Conservation (phyloP, 108 stramenopile species). For the Cyclotella kingstonii region DNA sequence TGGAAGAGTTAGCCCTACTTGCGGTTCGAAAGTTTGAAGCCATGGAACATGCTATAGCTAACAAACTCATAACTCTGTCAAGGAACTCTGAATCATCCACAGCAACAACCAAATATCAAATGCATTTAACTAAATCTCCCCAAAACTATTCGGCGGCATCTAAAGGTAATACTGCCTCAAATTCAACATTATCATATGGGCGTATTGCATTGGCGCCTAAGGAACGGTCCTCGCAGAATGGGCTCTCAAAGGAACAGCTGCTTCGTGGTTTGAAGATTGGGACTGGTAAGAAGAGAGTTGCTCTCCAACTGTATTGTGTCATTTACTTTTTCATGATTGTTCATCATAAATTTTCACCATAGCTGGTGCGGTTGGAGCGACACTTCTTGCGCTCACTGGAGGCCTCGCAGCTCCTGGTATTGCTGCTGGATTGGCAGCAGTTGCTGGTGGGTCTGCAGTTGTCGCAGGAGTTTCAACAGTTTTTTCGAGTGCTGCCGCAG, state of each 20-base stretch:
- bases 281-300: slow-evolving; percentile 14
- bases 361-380: slow-evolving; percentile 67
- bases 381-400: slow-evolving; percentile 72
- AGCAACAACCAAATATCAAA: slow-evolving; percentile 1
- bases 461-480: slow-evolving; percentile 69
- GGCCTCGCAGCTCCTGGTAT: slow-evolving; percentile 77
- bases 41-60: slow-evolving; percentile 71
- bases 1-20: slow-evolving; percentile 34
- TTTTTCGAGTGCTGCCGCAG: slow-evolving; percentile 73
- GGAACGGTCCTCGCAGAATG: slow-evolving; percentile 37
- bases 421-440: slow-evolving; percentile 74
- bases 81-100: slow-evolving; percentile 4
- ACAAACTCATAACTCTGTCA: slow-evolving; percentile 64
- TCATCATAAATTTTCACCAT: too few relatives aligned
- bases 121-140: neutral
- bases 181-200: slow-evolving; percentile 24
- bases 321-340: too few relatives aligned
- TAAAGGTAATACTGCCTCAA: slow-evolving; percentile 9
- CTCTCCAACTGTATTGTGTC: too few relatives aligned
- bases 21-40: slow-evolving; percentile 84
- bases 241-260: slow-evolving; percentile 54
- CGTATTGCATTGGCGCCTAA: slow-evolving; percentile 41
- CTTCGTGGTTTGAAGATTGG: slow-evolving; percentile 76
- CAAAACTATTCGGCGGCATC: neutral
- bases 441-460: slow-evolving; percentile 68